These are phyloP conservation scores for Penicillium canariense DNA, from an alignment of 495 filamentous ascomycete genomes.

Conservation along the genomic window DNA sequence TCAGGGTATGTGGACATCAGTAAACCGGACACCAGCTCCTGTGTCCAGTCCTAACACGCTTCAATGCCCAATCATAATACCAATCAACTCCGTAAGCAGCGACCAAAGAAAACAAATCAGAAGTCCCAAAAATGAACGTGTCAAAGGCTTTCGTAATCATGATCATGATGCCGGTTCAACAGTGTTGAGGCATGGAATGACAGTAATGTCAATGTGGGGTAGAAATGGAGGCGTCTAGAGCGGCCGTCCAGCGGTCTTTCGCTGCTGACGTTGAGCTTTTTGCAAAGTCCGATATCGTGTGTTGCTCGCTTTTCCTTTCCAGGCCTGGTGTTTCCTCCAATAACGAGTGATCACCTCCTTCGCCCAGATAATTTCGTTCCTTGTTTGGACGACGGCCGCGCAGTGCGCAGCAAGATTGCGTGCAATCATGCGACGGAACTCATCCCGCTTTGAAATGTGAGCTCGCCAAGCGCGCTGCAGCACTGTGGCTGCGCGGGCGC, in stretches of 20 bases:
- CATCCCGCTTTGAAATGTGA: slow-evolving; percentile 24
- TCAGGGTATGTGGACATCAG: not conserved
- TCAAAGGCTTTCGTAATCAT: slow-evolving; percentile 10
- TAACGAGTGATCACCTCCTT: slow-evolving; percentile 47
- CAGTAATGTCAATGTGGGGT: not conserved
- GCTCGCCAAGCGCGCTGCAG: slow-evolving; percentile 46
- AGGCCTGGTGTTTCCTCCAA: slow-evolving; percentile 37
- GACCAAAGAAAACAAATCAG: not conserved
- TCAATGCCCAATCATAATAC: not conserved
- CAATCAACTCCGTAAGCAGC: slow-evolving; percentile 1
- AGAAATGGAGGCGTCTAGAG: not conserved
- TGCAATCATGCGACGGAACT: slow-evolving; percentile 39
- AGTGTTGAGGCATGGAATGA: not conserved
- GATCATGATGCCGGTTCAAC: not conserved
- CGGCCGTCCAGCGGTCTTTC: not conserved
- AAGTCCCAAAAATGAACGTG: not conserved
- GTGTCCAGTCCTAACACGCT: not conserved
- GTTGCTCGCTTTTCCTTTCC: slow-evolving; percentile 7
- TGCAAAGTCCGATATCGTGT: not conserved
- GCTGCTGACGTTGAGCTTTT: not conserved
- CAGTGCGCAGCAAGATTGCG: slow-evolving; percentile 46
- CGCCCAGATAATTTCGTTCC: slow-evolving; percentile 47
- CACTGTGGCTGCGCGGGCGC: slow-evolving; percentile 41
- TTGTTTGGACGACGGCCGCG: slow-evolving; percentile 42
- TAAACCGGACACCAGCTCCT: not conserved